Evolutionary conservation across 805 yeast genomes (phyloP).

Genomic region (Suhomyces xylopsoci): DNA sequence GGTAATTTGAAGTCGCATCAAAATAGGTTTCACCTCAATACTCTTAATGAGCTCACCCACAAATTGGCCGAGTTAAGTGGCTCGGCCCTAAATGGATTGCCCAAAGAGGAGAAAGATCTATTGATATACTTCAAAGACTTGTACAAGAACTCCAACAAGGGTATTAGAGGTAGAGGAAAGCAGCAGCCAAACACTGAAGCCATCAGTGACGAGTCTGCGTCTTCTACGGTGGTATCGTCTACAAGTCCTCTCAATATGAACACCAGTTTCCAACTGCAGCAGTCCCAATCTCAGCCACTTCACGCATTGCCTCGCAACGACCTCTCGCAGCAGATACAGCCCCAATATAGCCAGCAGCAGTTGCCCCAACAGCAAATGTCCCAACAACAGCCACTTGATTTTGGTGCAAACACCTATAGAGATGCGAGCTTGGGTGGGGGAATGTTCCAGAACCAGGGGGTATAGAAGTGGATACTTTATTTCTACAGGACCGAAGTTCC

Average conservation of each 20-base stretch:
- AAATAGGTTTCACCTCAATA: conserved; percentile 76
- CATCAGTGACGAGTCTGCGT: conserved; percentile 7
- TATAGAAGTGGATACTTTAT: neutral
- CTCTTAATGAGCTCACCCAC: conserved; percentile 64
- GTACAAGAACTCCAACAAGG: conserved; percentile 86
- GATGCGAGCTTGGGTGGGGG: conserved; percentile 9
- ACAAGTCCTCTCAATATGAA: conserved; percentile 2
- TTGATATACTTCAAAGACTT: conserved; percentile 75
- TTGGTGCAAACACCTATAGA: conserved; percentile 9
- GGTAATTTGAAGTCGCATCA: conserved; percentile 95
- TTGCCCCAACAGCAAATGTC: neutral
- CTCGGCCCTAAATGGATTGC: conserved; percentile 45
- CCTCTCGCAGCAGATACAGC: conserved; percentile 7
- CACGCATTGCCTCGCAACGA: conserved; percentile 9
- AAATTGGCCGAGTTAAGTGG: conserved; percentile 60
- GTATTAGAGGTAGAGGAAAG: conserved; percentile 89
- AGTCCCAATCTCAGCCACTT: conserved; percentile 2
- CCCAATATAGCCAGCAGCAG: neutral
- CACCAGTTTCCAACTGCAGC: conserved; percentile 27
- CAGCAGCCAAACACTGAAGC: conserved; percentile 8
- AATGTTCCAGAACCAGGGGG: conserved; percentile 5
- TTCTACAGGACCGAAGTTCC: neutral
- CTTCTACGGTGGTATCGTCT: neutral
- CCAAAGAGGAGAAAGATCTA: conserved; percentile 63
- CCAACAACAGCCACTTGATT: conserved; percentile 8